These are phyloP conservation scores for Grigorovia yakushimaensis DNA, from an alignment of 805 yeast genomes.

Conservation along the genomic window DNA sequence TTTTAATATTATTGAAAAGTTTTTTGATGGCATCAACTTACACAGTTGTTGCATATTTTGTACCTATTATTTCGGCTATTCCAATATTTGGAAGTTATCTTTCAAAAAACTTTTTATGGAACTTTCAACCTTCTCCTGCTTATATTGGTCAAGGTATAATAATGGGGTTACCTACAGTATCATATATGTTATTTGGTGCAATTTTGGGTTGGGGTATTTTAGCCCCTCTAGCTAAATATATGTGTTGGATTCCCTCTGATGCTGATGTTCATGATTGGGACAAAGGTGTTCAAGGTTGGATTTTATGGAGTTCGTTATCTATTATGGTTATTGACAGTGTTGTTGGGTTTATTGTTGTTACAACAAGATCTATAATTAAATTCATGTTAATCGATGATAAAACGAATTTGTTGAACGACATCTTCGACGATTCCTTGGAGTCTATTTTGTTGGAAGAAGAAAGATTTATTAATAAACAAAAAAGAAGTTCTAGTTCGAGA, in stretches of 20 bases:
- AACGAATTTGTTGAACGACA: constrained; percentile 13
- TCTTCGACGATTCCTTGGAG: constrained; percentile 24
- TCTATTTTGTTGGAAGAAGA: constrained; percentile 28
- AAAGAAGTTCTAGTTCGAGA: constrained; percentile 7
- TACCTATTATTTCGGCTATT: constrained; percentile 56
- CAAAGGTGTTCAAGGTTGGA: constrained; percentile 94
- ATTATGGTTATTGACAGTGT: constrained; percentile 91
- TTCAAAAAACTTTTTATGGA: constrained; percentile 65
- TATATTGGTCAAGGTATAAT: constrained; percentile 96
- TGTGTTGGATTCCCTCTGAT: constrained; percentile 84
- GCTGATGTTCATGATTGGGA: constrained; percentile 75
- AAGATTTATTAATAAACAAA: constrained; percentile 18
- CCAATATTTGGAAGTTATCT: constrained; percentile 68
- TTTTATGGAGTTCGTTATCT: constrained; percentile 84
- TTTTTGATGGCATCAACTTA: constrained; percentile 62
- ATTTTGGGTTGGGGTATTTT: constrained; percentile 84
- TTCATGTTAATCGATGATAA: constrained; percentile 20
- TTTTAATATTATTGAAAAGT: constrained; percentile 48
- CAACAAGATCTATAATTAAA: constrained; percentile 34
- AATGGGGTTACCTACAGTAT: constrained; percentile 89
- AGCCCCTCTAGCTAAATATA: constrained; percentile 64
- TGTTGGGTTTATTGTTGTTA: constrained; percentile 63
- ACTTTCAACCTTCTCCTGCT: constrained; percentile 93
- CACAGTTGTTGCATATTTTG: constrained; percentile 60
- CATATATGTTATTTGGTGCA: constrained; percentile 86